Evolutionary conservation across 1,139 yeast genomes (phyloP).

Genomic region (Candida labiduridarum): DNA sequence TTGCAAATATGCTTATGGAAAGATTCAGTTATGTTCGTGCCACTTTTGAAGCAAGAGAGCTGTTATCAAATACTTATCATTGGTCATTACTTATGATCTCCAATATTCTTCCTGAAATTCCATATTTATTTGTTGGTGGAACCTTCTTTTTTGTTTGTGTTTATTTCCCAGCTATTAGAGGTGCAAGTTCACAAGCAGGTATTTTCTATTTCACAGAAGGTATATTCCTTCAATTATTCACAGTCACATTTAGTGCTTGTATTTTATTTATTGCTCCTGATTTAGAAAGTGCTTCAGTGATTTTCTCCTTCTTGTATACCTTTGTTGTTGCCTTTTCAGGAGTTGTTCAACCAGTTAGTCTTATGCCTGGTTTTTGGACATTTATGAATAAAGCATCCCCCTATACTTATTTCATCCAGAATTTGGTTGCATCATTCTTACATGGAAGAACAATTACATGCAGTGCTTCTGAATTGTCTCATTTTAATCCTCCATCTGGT

Average conservation of each 20-base stretch:
- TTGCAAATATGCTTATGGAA: conserved; percentile 41
- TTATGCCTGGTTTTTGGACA: conserved; percentile 71
- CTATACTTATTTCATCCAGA: conserved; percentile 66
- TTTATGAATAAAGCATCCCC: conserved; percentile 72
- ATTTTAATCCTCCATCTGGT: conserved; percentile 59
- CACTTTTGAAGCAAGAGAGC: conserved; percentile 63
- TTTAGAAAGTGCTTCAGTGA: conserved; percentile 61
- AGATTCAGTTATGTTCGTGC: conserved; percentile 56
- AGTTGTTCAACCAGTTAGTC: conserved; percentile 56
- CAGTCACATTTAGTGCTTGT: conserved; percentile 55
- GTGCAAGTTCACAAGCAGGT: conserved; percentile 56
- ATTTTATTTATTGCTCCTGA: conserved; percentile 62
- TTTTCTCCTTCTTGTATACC: conserved; percentile 53
- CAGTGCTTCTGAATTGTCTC: conserved; percentile 48
- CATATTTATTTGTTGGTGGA: conserved; percentile 55
- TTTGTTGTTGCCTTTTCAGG: conserved; percentile 64
- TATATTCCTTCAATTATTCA: conserved; percentile 57
- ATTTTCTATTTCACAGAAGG: conserved; percentile 52
- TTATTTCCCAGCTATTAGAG: conserved; percentile 51
- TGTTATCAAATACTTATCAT: conserved; percentile 65
- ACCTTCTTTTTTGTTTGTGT: conserved; percentile 55
- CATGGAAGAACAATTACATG: conserved; percentile 62
- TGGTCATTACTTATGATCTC: conserved; percentile 59
- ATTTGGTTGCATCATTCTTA: conserved; percentile 52
- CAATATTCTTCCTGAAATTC: conserved; percentile 56